phyloP scores from a whole-genome alignment of 345 rosid genomes.

The Brassica napus region DNA sequence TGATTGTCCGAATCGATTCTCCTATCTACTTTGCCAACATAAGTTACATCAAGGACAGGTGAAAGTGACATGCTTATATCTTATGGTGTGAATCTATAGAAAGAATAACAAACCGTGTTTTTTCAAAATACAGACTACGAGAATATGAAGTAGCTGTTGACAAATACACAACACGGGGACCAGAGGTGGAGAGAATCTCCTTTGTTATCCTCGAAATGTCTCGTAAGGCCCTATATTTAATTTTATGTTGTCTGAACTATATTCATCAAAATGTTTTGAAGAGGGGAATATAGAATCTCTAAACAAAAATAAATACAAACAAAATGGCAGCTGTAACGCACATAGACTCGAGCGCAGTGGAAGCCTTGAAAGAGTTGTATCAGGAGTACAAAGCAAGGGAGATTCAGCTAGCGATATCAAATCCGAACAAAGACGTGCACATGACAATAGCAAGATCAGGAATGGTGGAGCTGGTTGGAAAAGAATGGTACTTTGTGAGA shows the following conservation, averaged over 20 bases:
- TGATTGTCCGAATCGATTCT: slow-evolving; percentile 86
- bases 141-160: slow-evolving; percentile 86
- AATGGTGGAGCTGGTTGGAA: slow-evolving; percentile 73
- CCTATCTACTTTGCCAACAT: slow-evolving; percentile 97
- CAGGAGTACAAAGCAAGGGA: slow-evolving; percentile 83
- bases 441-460: slow-evolving; percentile 78
- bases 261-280: not conserved
- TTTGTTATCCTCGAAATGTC: slow-evolving; percentile 94
- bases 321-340: slow-evolving; percentile 71
- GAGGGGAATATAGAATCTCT: not conserved
- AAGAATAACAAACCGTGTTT: slow-evolving; percentile 19
- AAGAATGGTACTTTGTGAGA: slow-evolving; percentile 93
- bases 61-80: slow-evolving; percentile 12
- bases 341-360: slow-evolving; percentile 88
- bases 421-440: slow-evolving; percentile 81
- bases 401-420: slow-evolving; percentile 87
- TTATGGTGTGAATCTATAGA: slow-evolving; percentile 13
- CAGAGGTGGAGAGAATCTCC: slow-evolving; percentile 76
- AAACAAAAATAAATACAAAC: not conserved
- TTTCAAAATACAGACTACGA: slow-evolving; percentile 57
- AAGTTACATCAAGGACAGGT: slow-evolving; percentile 95
- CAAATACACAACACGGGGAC: slow-evolving; percentile 71
- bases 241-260: not conserved
- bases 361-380: slow-evolving; percentile 87
- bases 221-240: slow-evolving; percentile 51